Evolutionary conservation across 352 stramenopile genomes (phyloP), one percentile per base, ranked within the genome.

Genomic region (Phytopythium montanum): DNA sequence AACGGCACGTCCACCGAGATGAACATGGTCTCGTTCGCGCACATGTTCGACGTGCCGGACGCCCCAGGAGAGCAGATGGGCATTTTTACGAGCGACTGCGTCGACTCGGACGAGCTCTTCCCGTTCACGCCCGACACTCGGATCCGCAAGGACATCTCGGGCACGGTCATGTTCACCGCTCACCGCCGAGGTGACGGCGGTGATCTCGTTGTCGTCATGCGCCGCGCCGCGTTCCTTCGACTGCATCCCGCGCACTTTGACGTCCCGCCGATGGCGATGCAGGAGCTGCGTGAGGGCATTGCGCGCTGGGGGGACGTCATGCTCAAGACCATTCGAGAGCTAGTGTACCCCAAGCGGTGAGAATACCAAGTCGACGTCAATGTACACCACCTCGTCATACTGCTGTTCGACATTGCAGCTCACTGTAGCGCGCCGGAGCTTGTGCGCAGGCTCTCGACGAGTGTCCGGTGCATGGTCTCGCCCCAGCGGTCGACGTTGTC

Each of bases 401-500:
- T 38, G 33, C 33, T 8, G 10, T n/a, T 38, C 14, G 5, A 46
- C 1, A 46, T 46, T 7, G 9, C 41, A 42, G 26, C 8, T 25
- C 39, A 49, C 34, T 2, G 26, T 3, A 50, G 21, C 25, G 26
- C 42, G 28, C n/a, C 18, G 21, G 41, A 59, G 41, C 9, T 29
- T n/a, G 54, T 39, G 38, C 25, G 54, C 12, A 59, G 25, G 33
- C 41, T 39, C 18, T 50, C 41, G n/a, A 52, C 25, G n/a, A 58
- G 19, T 8, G 36, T 58, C 2, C 33, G 36, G 14, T 58, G 52
- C 33, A 71, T 76, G 12, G 59, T 59, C 16, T 62, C 59, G 28
- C 66, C 69, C 69, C 69, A 76, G 6, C 69, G 63, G 50, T 72
- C 66, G 60, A 76, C 69, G 41, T 74, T 71, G 29, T 72, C 60